A percentile compares a stretch with the other conserved stretches of the same genome.
These are phyloP conservation scores for Fraxinus angustifolia DNA, from an alignment of 305 asterid species.

Conservation along the genomic window DNA sequence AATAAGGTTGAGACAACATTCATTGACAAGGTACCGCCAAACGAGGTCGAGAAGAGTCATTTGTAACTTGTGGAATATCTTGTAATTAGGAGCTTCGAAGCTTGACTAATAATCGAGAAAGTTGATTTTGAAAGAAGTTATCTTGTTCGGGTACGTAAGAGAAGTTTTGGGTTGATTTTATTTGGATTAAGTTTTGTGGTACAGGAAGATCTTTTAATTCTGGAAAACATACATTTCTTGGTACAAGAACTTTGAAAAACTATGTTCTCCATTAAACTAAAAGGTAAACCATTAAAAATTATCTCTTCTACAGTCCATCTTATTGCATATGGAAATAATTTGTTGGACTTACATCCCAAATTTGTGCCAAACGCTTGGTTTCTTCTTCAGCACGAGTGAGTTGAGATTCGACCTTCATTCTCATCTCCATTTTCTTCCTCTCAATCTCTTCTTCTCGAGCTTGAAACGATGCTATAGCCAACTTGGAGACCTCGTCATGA, in stretches of 20 bases:
- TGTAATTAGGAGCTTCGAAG: background rate
- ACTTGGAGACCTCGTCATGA: conserved; percentile 52
- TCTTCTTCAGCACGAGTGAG: conserved; percentile 73
- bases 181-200: no score
- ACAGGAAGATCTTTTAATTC: no score
- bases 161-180: no score
- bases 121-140: background rate
- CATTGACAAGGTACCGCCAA: background rate
- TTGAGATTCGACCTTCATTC: conserved; percentile 59
- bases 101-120: background rate
- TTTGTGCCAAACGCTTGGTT: conserved; percentile 63
- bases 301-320: background rate
- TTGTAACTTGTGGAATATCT: background rate
- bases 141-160: background rate
- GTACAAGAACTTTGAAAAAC: no score
- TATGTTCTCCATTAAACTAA: no score
- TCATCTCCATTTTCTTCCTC: conserved; percentile 66
- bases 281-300: background rate
- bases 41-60: background rate
- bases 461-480: conserved; percentile 61
- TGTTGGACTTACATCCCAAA: conserved; percentile 58
- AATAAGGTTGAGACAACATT: background rate
- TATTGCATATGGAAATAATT: background rate
- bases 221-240: no score
- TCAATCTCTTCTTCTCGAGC: conserved; percentile 81